Conservation (phyloP, 805 yeast species). For the Saturnispora sekii region DNA sequence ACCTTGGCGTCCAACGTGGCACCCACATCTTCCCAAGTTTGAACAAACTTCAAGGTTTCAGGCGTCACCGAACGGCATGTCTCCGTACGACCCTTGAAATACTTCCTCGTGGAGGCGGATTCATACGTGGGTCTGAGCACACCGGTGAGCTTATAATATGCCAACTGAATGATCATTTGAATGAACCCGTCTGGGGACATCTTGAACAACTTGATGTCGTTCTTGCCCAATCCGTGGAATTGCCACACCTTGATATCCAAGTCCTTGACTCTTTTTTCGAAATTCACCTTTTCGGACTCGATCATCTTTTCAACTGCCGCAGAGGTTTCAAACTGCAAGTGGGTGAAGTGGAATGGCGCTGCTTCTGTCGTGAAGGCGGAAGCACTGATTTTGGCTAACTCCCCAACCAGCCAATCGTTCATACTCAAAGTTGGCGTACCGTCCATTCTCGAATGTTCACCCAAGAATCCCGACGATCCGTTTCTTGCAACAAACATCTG, state of each 20-base stretch:
- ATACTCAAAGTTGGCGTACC: conserved; percentile 90
- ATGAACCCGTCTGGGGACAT: conserved; percentile 88
- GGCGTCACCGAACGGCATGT: conserved; percentile 77
- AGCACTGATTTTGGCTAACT: conserved; percentile 34
- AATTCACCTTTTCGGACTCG: conserved; percentile 43
- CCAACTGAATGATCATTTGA: conserved; percentile 86
- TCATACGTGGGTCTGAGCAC: conserved; percentile 85
- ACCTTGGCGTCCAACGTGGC: conserved; percentile 48
- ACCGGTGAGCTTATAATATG: conserved; percentile 77
- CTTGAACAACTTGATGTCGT: conserved; percentile 72
- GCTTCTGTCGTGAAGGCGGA: conserved; percentile 8
- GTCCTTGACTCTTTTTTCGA: conserved; percentile 41
- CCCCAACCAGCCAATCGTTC: conserved; percentile 63
- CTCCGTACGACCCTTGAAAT: conserved; percentile 86
- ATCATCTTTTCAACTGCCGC: conserved; percentile 44
- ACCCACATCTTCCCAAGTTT: conserved; percentile 55
- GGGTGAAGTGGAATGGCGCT: conserved; percentile 11
- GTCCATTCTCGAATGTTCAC: conserved; percentile 97
- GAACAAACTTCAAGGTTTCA: conserved; percentile 62
- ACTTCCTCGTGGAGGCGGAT: conserved; percentile 89
- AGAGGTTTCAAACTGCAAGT: conserved; percentile 49
- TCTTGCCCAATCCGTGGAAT: conserved; percentile 79
- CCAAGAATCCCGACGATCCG: conserved; percentile 86
- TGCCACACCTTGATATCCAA: conserved; percentile 76
- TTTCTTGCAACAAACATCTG: conserved; percentile 75